These are phyloP conservation scores for Ophiostoma sp. DNA, from an alignment of 2,329 filamentous ascomycete species.

Conservation along the genomic window DNA sequence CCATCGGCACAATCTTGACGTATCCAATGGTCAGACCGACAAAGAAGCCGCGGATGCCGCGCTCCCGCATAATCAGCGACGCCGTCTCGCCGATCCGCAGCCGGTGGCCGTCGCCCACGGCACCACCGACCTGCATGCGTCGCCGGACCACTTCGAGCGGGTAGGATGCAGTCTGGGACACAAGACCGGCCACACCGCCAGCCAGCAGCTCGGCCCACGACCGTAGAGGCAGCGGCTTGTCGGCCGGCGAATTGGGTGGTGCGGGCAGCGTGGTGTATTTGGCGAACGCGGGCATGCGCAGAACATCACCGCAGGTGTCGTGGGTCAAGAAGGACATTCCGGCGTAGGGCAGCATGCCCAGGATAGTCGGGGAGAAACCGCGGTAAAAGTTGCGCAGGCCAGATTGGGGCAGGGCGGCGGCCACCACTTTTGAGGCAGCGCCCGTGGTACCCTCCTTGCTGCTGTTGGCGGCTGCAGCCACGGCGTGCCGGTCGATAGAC, in stretches of 20 bases:
- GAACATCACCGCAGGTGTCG: constrained; percentile 81
- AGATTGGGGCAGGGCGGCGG: constrained; percentile 55
- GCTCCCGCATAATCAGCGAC: constrained; percentile 70
- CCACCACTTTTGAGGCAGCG: constrained; percentile 47
- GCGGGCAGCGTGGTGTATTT: constrained; percentile 73
- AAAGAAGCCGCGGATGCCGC: constrained; percentile 80
- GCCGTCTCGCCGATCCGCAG: constrained; percentile 79
- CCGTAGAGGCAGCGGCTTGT: constrained; percentile 70
- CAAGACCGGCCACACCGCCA: constrained; percentile 81
- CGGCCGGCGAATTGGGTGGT: constrained; percentile 49
- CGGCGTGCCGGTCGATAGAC: constrained; percentile 45
- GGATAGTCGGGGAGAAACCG: constrained; percentile 83
- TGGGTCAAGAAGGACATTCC: constrained; percentile 95
- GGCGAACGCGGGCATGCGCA: constrained; percentile 68
- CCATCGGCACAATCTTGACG: constrained; percentile 89
- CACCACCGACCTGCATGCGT: constrained; percentile 94
- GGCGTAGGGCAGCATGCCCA: constrained; percentile 96
- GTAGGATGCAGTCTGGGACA: constrained; percentile 91
- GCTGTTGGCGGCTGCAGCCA: constrained; percentile 42
- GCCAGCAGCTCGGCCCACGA: constrained; percentile 85
- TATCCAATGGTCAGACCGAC: constrained; percentile 94
- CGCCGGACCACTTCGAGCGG: constrained; percentile 89
- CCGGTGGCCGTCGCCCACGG: constrained; percentile 84
- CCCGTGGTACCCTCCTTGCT: constrained; percentile 36
- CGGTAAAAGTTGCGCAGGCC: constrained; percentile 92